Conservation (phyloP, 2,329 filamentous ascomycete genomes). For the Hortaea werneckii region DNA sequence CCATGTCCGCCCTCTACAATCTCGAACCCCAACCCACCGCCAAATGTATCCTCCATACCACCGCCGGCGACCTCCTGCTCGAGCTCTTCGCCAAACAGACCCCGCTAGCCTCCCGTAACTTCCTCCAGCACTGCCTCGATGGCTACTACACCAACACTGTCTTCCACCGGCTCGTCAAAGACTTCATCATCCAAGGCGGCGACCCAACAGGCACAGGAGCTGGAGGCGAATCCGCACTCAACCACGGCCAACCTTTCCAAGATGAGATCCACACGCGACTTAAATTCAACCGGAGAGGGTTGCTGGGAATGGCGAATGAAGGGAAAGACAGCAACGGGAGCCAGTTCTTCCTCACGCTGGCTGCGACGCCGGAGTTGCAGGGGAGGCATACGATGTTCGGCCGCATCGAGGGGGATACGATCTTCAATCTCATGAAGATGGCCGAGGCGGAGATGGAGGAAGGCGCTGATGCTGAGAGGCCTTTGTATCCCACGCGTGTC, state of each 20-base stretch:
- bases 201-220: conserved; percentile 88
- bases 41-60: conserved; percentile 84
- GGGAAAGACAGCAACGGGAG: conserved; percentile 76
- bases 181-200: conserved; percentile 88
- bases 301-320: conserved; percentile 94
- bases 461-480: conserved; percentile 64
- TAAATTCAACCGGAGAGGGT: conserved; percentile 82
- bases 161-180: conserved; percentile 85
- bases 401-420: conserved; percentile 81
- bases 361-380: conserved; percentile 69
- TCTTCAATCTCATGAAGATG: conserved; percentile 93
- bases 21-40: conserved; percentile 90
- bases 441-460: conserved; percentile 71
- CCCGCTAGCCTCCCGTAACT: conserved; percentile 85
- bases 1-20: conserved; percentile 85
- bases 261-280: conserved; percentile 89
- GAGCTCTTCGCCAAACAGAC: conserved; percentile 94
- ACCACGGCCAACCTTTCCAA: conserved; percentile 69
- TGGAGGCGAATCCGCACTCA: conserved; percentile 85
- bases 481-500: conserved; percentile 76
- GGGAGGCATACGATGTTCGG: conserved; percentile 92
- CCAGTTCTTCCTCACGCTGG: conserved; percentile 94
- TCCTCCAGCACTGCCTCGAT: conserved; percentile 87
- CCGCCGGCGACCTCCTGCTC: conserved; percentile 75
- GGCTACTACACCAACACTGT: conserved; percentile 91